Evolutionary conservation across 2,329 filamentous ascomycete genomes (phyloP).

Genomic region (Knufia fluminis): DNA sequence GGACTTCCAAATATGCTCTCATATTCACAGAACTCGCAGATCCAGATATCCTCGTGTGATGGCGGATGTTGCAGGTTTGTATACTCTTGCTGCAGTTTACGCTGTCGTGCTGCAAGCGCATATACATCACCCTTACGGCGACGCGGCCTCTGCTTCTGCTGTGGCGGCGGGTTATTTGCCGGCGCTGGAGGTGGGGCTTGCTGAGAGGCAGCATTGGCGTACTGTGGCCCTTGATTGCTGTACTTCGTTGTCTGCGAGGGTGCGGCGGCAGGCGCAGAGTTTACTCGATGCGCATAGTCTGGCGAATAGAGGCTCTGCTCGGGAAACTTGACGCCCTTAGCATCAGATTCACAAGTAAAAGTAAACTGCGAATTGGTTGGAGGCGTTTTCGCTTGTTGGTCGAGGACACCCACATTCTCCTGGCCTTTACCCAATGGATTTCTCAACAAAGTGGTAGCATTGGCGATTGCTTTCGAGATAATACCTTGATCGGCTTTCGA

Average conservation of each 20-base stretch:
- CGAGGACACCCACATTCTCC: slow-evolving; percentile 69
- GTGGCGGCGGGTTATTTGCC: slow-evolving; percentile 26
- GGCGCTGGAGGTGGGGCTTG: slow-evolving; percentile 25
- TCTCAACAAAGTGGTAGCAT: slow-evolving; percentile 59
- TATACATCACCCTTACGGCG: slow-evolving; percentile 63
- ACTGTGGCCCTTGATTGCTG: slow-evolving; percentile 48
- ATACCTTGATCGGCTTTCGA: slow-evolving; percentile 58
- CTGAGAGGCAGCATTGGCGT: slow-evolving; percentile 40
- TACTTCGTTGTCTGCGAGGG: slow-evolving; percentile 32
- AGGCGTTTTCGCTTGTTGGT: slow-evolving; percentile 57
- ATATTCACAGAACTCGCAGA: slow-evolving; percentile 98
- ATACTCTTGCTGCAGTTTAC: slow-evolving; percentile 67
- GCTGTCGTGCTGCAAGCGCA: slow-evolving; percentile 62
- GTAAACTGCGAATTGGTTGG: slow-evolving; percentile 84
- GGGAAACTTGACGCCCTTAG: slow-evolving; percentile 69
- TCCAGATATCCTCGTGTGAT: slow-evolving; percentile 68
- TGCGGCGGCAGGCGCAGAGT: slow-evolving; percentile 12
- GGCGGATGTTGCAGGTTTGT: slow-evolving; percentile 68
- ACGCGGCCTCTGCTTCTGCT: slow-evolving; percentile 54
- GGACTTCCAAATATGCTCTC: slow-evolving; percentile 87
- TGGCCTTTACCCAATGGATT: slow-evolving; percentile 53
- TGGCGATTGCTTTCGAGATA: slow-evolving; percentile 85
- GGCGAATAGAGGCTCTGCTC: slow-evolving; percentile 41
- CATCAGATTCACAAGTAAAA: slow-evolving; percentile 88
- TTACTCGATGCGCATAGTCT: slow-evolving; percentile 19